Evolutionary conservation across 495 filamentous ascomycete genomes (phyloP), one percentile per base, ranked within the genome.

Genomic region (Hypoxylon subgilvum): DNA sequence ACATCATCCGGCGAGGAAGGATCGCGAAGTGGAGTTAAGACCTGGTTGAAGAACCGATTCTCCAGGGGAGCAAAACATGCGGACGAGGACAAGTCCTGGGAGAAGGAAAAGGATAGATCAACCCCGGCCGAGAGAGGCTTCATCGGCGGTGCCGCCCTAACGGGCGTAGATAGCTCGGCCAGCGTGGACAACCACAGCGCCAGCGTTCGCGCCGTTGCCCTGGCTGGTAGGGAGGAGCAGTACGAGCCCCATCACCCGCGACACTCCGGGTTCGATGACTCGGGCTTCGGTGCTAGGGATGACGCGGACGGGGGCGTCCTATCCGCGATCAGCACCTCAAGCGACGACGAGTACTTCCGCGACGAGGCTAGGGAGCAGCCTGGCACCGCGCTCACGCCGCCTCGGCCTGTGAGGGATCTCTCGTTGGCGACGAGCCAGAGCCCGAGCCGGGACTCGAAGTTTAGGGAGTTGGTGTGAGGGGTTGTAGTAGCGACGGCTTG

Each of bases 1-100:
- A 27, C 40, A 23, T 52, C 47, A 18, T 49, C 64, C 2, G 32
- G 48, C 21, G 57, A 52, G 47, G 65, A 64, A 1, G 68, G 66
- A 0, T 73, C 76, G 21, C 67, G 67, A 2, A 57, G 59, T 23
- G 72, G 80, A 52, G 73, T 88, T 30, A 86, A 80, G 47, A 75
- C 76, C 36, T 89, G 85, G 85, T 70, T 89, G 35, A 84, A 82
- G 61, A 78, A 69, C 6, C 80, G 77, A 42, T 74, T 87, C 32
- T 72, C 76, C 0, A 76, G 80, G 19, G 51, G 50, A 10, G 23
- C 52, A 3, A 64, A 56, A 46, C 35, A 47, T 70, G 71, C 14
- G 39, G 70, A 52, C 70, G 76, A 68, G 67, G 65, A 66, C 2
- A 61, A 66, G 5, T 52, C 61, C 1, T 61, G 74, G 3, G 69